Evolutionary conservation across 768 basidiomycete genomes (phyloP), one percentile per base, ranked within the genome.

Genomic region (Polyporus arcularius): DNA sequence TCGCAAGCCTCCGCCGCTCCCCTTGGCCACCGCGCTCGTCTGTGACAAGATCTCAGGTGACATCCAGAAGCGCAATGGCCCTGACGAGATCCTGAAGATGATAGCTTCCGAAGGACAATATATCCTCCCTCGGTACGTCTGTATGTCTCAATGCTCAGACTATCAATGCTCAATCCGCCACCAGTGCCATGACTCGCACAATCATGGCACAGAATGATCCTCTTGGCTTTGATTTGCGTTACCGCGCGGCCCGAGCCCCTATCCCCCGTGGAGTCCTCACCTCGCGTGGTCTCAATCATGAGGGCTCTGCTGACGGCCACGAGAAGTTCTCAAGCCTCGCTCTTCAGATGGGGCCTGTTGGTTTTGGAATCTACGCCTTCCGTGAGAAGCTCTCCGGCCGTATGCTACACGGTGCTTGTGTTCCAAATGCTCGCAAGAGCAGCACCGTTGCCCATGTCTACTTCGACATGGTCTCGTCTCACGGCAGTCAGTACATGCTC

Each of bases 381-480:
- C 62, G 65, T 38, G 74, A 75, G 58, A 72, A 75, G 55, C 73
- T 65, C 59, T 63, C 60, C 1, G 70, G 64, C 28, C 43, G 26
- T 6, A 21, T 70, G n/a, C 62, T 67, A 2, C 52, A 60, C 35
- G 1, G 74, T 42, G 11, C 26, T 30, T 63, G 71, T 14, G 62
- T 76, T 6, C 75, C 71, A 3, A 69, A 75, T 48, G 64, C 56
- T 21, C 66, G 68, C 14, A 60, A 62, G 3, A 58, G 64, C 4
- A 64, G 45, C 12, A 65, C 68, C 11, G 57, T 75, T 31, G 74
- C 69, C 16, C 74, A 78, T 65, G 40, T 74, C 1, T 75, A 65
- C 55, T 67, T 76, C 32, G 76, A 78, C 58, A 65, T 75, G 18
- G 31, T 75, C 7, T 53, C 12, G 16, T 14, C 15, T 5, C 30